Evolutionary conservation across 768 basidiomycete species (phyloP).

Genomic region (Boletus pseudopeckii): DNA sequence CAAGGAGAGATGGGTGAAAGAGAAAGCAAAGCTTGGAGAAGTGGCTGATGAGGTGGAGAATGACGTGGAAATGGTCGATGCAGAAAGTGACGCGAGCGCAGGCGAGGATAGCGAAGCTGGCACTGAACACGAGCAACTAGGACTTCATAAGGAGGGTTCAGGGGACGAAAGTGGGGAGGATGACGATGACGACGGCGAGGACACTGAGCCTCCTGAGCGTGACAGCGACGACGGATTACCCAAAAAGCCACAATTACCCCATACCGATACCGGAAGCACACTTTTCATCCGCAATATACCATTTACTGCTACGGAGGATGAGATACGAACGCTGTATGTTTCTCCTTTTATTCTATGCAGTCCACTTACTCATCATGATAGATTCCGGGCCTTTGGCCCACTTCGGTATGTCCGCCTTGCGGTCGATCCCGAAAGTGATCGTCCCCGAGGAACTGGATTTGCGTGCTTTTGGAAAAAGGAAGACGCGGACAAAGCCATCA

Average conservation of each 20-base stretch:
- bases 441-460: constrained; percentile 94
- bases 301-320: constrained; percentile 90
- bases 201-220: constrained; percentile 12
- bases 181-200: constrained; percentile 26
- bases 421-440: constrained; percentile 74
- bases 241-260: constrained; percentile 67
- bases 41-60: constrained; percentile 28
- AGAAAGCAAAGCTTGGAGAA: constrained; percentile 52
- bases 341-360: not conserved
- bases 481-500: constrained; percentile 81
- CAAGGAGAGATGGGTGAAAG: constrained; percentile 89
- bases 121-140: constrained; percentile 42
- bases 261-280: constrained; percentile 85
- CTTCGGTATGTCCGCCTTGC: constrained; percentile 92
- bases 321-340: constrained; percentile 77
- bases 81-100: constrained; percentile 18
- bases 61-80: constrained; percentile 33
- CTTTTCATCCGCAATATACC: constrained; percentile 93
- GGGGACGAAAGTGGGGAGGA: constrained; percentile 31
- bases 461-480: constrained; percentile 95
- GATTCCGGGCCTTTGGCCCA: constrained; percentile 90
- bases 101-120: constrained; percentile 31
- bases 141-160: constrained; percentile 39
- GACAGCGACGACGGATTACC: constrained; percentile 38
- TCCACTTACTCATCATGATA: constrained; percentile 2